Conservation (phyloP, 345 rosid species). For the Euphorbia lathyris region DNA sequence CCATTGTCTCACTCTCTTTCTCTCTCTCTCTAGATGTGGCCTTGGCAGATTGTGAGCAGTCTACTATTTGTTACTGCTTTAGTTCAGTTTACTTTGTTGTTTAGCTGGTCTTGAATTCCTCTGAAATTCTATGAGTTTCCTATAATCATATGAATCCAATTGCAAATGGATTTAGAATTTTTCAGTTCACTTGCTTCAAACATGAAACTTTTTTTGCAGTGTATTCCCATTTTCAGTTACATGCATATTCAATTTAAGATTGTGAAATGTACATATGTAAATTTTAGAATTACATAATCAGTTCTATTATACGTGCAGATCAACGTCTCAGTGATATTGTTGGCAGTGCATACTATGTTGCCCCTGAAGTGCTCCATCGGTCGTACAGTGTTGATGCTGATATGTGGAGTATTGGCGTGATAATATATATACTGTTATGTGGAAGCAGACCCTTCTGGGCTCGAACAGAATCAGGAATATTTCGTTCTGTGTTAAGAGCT, state of each 20-base stretch:
- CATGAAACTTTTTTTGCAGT: not conserved
- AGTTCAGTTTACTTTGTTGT: not conserved
- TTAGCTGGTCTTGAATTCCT: not conserved
- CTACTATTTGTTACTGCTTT: not conserved
- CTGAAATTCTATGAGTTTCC: not conserved
- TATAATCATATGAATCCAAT: not conserved
- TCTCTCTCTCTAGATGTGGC: not conserved
- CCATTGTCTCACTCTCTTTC: not conserved
- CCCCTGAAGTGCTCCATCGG: conserved; percentile 98
- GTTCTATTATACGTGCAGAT: conserved; percentile 46
- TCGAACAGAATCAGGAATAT: conserved; percentile 91
- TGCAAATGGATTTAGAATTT: not conserved
- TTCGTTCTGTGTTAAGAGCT: conserved; percentile 84
- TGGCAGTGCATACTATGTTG: conserved; percentile 95
- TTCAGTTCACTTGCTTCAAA: conserved; percentile 5
- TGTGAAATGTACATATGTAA: not conserved
- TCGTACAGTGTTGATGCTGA: conserved; percentile 88
- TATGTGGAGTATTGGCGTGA: conserved; percentile 95
- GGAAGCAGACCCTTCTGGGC: conserved; percentile 97
- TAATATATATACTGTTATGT: conserved; percentile 81
- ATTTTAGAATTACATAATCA: conserved; percentile 20
- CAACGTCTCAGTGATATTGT: conserved; percentile 89
- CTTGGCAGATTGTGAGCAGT: not conserved
- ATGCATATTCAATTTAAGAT: not conserved
- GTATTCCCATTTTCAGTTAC: not conserved